Percentiles rank a stretch among this genome's conserved stretches.
phyloP scores from a whole-genome alignment of 2,329 filamentous ascomycete species.

The Beauveria asiatica region DNA sequence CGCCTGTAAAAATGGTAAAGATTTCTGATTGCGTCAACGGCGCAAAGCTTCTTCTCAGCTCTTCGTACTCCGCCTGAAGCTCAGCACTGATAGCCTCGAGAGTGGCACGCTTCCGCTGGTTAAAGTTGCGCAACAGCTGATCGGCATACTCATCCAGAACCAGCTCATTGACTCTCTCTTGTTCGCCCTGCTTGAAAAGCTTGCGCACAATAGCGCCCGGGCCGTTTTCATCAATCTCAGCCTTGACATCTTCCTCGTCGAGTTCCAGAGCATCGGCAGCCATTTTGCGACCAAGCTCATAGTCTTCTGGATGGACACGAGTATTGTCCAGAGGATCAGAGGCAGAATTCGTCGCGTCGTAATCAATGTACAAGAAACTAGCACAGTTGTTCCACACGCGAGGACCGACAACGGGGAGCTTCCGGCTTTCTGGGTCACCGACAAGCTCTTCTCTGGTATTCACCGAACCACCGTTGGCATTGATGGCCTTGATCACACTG shows the following conservation, averaged over 20 bases:
- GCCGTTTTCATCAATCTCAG: conserved; percentile 83
- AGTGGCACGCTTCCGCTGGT: conserved; percentile 89
- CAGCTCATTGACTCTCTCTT: conserved; percentile 92
- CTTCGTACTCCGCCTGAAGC: conserved; percentile 86
- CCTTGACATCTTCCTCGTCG: conserved; percentile 96
- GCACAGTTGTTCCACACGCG: conserved; percentile 96
- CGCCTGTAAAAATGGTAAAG: conserved; percentile 94
- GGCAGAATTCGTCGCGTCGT: conserved; percentile 69
- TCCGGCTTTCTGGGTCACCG: conserved; percentile 73
- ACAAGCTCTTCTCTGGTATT: conserved; percentile 80
- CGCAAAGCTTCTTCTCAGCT: conserved; percentile 74
- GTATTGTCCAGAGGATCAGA: conserved; percentile 95
- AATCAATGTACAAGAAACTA: conserved; percentile 87
- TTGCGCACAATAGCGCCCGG: conserved; percentile 85
- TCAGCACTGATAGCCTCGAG: conserved; percentile 94
- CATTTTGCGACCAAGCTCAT: conserved; percentile 97
- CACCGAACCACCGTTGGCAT: conserved; percentile 80
- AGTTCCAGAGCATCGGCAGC: conserved; percentile 92
- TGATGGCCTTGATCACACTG: conserved; percentile 66
- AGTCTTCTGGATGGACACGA: conserved; percentile 95
- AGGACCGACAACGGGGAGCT: conserved; percentile 72
- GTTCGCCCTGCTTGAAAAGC: conserved; percentile 87
- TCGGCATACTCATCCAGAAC: conserved; percentile 96
- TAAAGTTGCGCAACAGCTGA: conserved; percentile 86
- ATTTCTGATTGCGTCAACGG: conserved; percentile 65